These are phyloP conservation scores for Xylariaceae sp. DNA, from an alignment of 2,329 filamentous ascomycete genomes.

Conservation along the genomic window DNA sequence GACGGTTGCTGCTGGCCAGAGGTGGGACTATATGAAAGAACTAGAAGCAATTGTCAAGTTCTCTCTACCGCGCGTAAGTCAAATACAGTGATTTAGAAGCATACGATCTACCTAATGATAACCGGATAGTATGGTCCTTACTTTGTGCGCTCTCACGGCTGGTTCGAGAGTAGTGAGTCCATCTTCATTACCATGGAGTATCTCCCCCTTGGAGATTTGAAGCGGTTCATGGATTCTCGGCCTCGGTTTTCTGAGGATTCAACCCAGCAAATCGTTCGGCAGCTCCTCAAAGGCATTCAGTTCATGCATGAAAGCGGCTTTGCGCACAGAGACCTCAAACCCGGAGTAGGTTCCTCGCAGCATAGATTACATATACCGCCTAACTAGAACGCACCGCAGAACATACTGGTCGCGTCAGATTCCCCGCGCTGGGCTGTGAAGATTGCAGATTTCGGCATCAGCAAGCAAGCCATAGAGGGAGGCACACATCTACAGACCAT, in stretches of 20 bases:
- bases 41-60: constrained; percentile 7
- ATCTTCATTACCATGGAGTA: constrained; percentile 31
- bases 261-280: constrained; percentile 3
- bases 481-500: constrained; percentile 4
- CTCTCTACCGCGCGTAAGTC: constrained; percentile 4
- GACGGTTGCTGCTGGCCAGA: not conserved
- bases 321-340: constrained; percentile 14
- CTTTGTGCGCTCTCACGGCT: constrained; percentile 27
- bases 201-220: constrained; percentile 16
- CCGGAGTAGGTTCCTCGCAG: not conserved
- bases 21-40: constrained; percentile 15
- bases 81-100: not conserved
- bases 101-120: too few relatives aligned
- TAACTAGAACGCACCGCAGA: not conserved
- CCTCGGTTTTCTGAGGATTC: constrained; percentile 5
- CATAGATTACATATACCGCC: not conserved
- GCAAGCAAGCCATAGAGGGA: constrained; percentile 8
- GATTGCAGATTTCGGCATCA: constrained; percentile 13
- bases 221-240: constrained; percentile 10
- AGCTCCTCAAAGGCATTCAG: constrained; percentile 8
- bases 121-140: constrained; percentile 14
- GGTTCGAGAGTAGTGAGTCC: constrained; percentile 22
- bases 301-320: constrained; percentile 14
- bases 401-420: constrained; percentile 6
- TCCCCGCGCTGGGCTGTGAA: constrained; percentile 10